These are phyloP conservation scores for Phytomonas sp. DNA, from an alignment of 208 protist genomes.

Conservation along the genomic window DNA sequence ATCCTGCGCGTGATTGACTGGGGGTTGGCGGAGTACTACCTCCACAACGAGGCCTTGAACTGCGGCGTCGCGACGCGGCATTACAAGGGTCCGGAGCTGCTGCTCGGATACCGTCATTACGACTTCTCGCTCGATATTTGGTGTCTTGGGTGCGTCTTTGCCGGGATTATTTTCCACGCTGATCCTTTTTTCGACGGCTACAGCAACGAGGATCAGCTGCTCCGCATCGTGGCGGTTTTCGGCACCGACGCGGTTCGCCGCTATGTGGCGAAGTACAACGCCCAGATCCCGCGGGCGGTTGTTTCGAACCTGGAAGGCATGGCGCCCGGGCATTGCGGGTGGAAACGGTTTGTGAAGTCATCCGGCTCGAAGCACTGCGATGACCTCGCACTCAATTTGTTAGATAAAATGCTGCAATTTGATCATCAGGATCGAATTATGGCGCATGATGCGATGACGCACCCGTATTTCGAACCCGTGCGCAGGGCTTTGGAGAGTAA, in stretches of 20 bases:
- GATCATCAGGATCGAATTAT: conserved; percentile 95
- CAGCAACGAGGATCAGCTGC: conserved; percentile 98
- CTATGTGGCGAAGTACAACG: conserved; percentile 96
- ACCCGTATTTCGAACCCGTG: conserved; percentile 96
- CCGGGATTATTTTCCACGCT: conserved; percentile 96
- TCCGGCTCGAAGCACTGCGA: conserved; percentile 60
- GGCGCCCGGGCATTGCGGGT: conserved; percentile 3
- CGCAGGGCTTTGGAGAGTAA: conserved; percentile 31
- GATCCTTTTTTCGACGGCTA: conserved; percentile 98
- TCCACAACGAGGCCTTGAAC: conserved; percentile 96
- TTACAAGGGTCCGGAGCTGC: conserved; percentile 98
- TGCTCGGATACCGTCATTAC: conserved; percentile 97
- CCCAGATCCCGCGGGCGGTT: conserved; percentile 83
- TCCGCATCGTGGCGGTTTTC: conserved; percentile 93
- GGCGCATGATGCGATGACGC: conserved; percentile 96
- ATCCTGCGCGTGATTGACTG: conserved; percentile 97
- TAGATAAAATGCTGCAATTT: conserved; percentile 96
- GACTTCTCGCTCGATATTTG: conserved; percentile 99
- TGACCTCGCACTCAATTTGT: conserved; percentile 95
- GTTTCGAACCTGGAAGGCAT: conserved; percentile 37
- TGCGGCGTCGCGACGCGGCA: conserved; percentile 98
- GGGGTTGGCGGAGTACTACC: conserved; percentile 99
- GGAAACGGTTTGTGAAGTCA: conserved; percentile 1
- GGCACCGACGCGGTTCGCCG: conserved; percentile 91
- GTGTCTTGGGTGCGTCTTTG: conserved; percentile 98